A percentile compares a stretch with the other conserved stretches of the same genome.
These are phyloP conservation scores for Paramecium sonneborni DNA, from an alignment of 73 alveolate genomes.

Conservation along the genomic window DNA sequence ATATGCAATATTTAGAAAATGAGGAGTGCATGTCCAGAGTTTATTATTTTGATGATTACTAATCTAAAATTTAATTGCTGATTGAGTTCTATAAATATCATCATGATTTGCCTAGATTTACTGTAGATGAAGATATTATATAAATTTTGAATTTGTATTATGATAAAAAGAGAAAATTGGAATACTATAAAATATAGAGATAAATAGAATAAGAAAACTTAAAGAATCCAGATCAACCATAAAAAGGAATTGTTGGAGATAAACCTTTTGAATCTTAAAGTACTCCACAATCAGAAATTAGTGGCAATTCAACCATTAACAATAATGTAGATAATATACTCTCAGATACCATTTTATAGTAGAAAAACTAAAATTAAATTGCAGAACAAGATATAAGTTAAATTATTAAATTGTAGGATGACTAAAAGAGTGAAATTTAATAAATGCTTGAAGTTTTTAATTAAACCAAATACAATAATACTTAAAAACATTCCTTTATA, in stretches of 20 bases:
- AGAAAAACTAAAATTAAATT: background rate
- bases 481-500: background rate
- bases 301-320: background rate
- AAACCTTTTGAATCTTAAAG: background rate
- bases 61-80: background rate
- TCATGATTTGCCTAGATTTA: background rate
- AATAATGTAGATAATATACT: background rate
- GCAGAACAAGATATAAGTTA: background rate
- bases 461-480: background rate
- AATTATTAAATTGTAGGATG: background rate
- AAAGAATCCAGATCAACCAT: conserved; percentile 53
- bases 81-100: conserved; percentile 27
- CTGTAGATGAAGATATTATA: conserved; percentile 12
- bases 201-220: conserved; percentile 37
- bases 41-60: conserved; percentile 35
- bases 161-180: conserved; percentile 48
- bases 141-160: conserved; percentile 17
- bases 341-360: background rate
- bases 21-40: conserved; percentile 42
- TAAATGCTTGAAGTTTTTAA: background rate
- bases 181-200: conserved; percentile 7
- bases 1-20: background rate
- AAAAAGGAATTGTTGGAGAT: conserved; percentile 59
- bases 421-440: background rate
- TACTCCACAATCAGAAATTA: background rate